Evolutionary conservation across 345 rosid genomes (phyloP), one percentile per base, ranked within the genome.

Genomic region (Corymbia maculata): DNA sequence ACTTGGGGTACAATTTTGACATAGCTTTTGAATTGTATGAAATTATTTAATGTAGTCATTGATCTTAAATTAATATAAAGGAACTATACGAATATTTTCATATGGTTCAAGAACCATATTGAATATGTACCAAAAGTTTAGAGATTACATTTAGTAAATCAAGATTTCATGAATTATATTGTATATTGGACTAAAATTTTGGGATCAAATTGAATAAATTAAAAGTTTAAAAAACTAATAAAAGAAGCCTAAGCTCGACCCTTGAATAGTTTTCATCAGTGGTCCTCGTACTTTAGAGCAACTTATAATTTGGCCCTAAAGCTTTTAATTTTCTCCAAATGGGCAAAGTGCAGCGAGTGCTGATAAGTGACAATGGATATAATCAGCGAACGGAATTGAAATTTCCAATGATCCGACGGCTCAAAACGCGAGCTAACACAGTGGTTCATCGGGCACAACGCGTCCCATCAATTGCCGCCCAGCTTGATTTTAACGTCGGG

Each of bases 251-350:
- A 36, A 75, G 13, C 82, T 19, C 49, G 49, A 19, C 44, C 24
- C 80, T 0, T 6, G 47, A 17, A 0, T 47, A 32, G 44, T 1
- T 70, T 36, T 70, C 45, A 10, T 19, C 12, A 9, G 47, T 9
- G 82, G 47, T 70, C 82, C 82, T 17, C 17, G 47, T 70, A 17
- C 80, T 70, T 36, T 1, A 2, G 13, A 17, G 47, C 3, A 36
- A 0, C 13, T 70, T 17, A 17, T 7, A 9, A 5, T 70, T 36
- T 47, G 9, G 45, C 47, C 47, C 82, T 19, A 8, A 4, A 70
- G 1, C 47, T 1, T 70, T 2, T 5, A 9, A 70, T 70, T 36
- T 36, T 36, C 10, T 36, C 11, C 13, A 9, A 0, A 26, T 3
- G 26, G 80, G 47, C 47, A 3, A 17, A 70, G 80, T 24, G 13